Conservation (phyloP, 768 basidiomycete genomes). For the Naganishia vishniacii region DNA sequence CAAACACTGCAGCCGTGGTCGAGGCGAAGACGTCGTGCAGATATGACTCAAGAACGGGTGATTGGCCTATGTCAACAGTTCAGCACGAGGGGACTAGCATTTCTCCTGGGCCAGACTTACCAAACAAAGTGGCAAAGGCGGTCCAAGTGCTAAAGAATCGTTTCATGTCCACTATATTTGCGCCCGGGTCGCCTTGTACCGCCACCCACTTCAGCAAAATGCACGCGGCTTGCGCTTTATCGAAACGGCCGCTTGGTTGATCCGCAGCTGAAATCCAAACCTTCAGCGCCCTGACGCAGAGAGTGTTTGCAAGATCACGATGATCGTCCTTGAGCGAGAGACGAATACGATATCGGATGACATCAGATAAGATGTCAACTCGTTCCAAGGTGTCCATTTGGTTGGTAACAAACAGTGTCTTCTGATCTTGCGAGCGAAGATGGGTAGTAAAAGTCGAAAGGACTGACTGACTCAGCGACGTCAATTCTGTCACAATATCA, state of each 20-base stretch:
- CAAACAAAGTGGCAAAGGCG: neutral
- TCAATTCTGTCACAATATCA: neutral
- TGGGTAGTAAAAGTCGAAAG: neutral
- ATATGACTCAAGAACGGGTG: neutral
- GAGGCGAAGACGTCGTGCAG: constrained; percentile 13
- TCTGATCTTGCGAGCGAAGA: neutral
- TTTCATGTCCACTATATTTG: constrained; percentile 4
- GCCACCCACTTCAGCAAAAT: neutral
- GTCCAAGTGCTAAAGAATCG: neutral
- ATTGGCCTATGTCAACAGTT: neutral
- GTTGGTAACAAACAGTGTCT: neutral
- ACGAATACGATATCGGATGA: neutral
- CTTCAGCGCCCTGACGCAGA: neutral
- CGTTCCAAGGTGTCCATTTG: constrained; percentile 1
- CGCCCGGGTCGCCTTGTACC: constrained; percentile 2
- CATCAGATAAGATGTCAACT: neutral
- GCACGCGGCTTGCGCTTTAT: neutral
- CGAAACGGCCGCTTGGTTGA: neutral
- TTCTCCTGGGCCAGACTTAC: neutral
- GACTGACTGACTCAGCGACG: constrained; percentile 7
- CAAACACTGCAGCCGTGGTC: neutral
- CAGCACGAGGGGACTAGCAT: neutral
- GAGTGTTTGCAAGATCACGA: neutral
- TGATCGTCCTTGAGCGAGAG: neutral
- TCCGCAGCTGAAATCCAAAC: neutral